Percentiles rank a stretch among this genome's conserved stretches.
Evolutionary conservation across 495 filamentous ascomycete genomes (phyloP).

Genomic region (Choiromyces venosus): DNA sequence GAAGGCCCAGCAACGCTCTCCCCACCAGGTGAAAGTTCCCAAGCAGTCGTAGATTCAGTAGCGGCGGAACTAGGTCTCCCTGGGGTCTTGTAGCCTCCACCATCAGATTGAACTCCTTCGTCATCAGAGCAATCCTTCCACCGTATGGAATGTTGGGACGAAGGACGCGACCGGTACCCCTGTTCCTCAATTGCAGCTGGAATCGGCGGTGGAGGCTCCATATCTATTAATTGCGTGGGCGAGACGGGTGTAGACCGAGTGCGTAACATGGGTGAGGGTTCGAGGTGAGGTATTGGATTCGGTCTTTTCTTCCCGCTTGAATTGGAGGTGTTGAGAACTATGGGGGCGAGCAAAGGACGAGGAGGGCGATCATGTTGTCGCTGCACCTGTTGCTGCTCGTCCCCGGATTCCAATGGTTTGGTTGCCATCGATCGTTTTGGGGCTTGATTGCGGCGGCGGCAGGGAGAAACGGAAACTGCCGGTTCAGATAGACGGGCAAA

Average conservation of each 20-base stretch:
- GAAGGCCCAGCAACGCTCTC: slow-evolving; percentile 31
- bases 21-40: slow-evolving; percentile 36
- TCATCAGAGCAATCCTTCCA: slow-evolving; percentile 28
- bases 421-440: slow-evolving; percentile 46
- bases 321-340: slow-evolving; percentile 28
- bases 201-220: slow-evolving; percentile 39
- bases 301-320: slow-evolving; percentile 19
- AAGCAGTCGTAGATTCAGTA: slow-evolving; percentile 37
- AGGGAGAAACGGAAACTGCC: not conserved
- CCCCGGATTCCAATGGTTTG: slow-evolving; percentile 43
- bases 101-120: slow-evolving; percentile 13
- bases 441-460: not conserved
- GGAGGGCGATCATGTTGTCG: not conserved
- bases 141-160: slow-evolving; percentile 27
- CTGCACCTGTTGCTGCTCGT: not conserved
- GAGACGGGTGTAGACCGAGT: slow-evolving; percentile 16
- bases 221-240: slow-evolving; percentile 20
- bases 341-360: slow-evolving; percentile 33
- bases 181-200: slow-evolving; percentile 38
- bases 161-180: slow-evolving; percentile 32
- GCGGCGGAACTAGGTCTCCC: slow-evolving; percentile 27
- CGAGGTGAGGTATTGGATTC: slow-evolving; percentile 24
- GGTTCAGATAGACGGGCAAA: not conserved
- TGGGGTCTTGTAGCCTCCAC: slow-evolving; percentile 22
- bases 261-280: slow-evolving; percentile 24